These are phyloP conservation scores for Tetradesmus obliquus DNA, from an alignment of 139 green algal species.

Conservation along the genomic window DNA sequence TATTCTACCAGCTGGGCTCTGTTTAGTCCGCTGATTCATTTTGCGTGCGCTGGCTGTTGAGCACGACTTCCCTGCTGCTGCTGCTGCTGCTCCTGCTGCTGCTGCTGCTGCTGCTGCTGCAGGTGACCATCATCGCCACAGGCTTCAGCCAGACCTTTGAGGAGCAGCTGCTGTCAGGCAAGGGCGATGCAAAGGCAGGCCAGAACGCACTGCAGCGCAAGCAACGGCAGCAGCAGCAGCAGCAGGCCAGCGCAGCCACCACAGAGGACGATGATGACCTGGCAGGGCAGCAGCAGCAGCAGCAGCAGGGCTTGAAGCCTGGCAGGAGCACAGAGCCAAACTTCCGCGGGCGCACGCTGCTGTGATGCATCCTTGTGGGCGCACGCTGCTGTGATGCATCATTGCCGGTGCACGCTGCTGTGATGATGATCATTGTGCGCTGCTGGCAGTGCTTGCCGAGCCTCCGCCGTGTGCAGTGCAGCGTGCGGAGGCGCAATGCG, in stretches of 20 bases:
- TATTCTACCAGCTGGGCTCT: no score
- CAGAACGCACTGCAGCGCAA: not conserved
- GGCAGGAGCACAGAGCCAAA: not conserved
- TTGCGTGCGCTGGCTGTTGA: no score
- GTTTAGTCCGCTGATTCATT: no score
- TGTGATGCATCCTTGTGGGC: not conserved
- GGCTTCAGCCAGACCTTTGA: constrained; percentile 86
- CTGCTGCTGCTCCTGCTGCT: not conserved
- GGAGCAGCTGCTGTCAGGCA: constrained; percentile 67
- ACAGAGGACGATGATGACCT: not conserved
- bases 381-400: not conserved
- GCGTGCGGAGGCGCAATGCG: no score
- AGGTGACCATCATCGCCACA: constrained; percentile 94
- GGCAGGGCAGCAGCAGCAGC: constrained; percentile 5
- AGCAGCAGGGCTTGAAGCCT: constrained; percentile 18
- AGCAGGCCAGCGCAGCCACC: not conserved
- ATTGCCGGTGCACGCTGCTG: not conserved
- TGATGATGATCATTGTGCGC: not conserved
- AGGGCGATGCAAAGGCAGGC: not conserved
- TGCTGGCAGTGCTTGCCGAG: no score
- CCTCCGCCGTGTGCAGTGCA: no score
- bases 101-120: constrained; percentile 52
- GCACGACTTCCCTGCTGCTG: not conserved
- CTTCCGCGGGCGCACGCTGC: constrained; percentile 10
- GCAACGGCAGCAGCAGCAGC: constrained; percentile 16